Conservation (phyloP, 129 eudicot species). For the Helianthus tuberosus region DNA sequence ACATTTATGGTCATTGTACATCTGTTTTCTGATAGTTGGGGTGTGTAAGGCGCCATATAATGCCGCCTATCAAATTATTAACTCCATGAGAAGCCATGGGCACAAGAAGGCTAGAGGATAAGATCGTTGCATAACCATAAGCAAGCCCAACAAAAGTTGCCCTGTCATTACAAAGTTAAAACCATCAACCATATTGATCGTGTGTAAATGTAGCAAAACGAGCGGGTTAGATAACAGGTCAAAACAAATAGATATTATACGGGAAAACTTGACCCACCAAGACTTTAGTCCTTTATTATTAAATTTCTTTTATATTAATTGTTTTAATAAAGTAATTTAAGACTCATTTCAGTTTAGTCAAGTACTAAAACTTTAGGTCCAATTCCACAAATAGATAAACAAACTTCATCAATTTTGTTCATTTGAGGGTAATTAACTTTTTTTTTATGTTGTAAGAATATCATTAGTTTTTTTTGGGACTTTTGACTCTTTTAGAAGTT, state of each 20-base stretch:
- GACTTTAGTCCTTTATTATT: too few species aligned
- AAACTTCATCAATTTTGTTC: too few species aligned
- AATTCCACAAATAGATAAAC: too few species aligned
- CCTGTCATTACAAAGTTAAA: constrained; percentile 42
- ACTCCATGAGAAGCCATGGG: constrained; percentile 94
- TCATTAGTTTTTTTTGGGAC: too few species aligned
- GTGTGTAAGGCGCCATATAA: constrained; percentile 69
- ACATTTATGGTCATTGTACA: constrained; percentile 17
- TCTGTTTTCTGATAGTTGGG: constrained; percentile 32
- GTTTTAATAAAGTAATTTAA: too few species aligned
- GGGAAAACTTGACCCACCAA: background rate
- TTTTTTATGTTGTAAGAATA: too few species aligned
- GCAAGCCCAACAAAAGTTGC: constrained; percentile 86
- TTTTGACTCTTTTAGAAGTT: background rate
- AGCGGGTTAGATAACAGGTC: background rate
- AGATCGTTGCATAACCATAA: constrained; percentile 74
- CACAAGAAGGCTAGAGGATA: constrained; percentile 78
- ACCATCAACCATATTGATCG: background rate
- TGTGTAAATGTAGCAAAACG: background rate
- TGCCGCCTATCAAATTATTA: constrained; percentile 79
- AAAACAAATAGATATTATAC: background rate
- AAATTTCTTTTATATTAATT: too few species aligned
- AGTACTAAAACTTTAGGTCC: too few species aligned
- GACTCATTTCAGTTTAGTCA: too few species aligned
- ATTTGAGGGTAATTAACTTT: too few species aligned